Evolutionary conservation across 2,329 filamentous ascomycete genomes (phyloP), one percentile per base, ranked within the genome.

Genomic region (Sclerotinia minor): DNA sequence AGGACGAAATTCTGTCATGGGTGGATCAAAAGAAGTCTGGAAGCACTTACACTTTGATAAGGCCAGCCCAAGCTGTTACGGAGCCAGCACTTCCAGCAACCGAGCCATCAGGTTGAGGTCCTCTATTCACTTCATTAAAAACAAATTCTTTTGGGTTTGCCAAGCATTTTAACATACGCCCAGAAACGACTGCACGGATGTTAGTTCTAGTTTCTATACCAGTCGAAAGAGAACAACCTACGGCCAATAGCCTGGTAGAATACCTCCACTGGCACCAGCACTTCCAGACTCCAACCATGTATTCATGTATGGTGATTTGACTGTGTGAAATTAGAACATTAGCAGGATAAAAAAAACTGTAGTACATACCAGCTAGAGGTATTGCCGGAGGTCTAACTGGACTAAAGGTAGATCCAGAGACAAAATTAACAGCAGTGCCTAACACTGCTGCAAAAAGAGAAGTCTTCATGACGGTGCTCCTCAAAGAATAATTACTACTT

Each of bases 281-380:
- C 80, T 85, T 2, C 87, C 88, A 13, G 83, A 87, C 69, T 85
- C 80, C 38, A 90, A 81, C 90, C 90, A 93, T n/a, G 87, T 86
- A 75, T 85, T 92, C 57, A 94, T 80, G 72, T 94, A 94, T 0
- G 91, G 91, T 19, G 87, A 89, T 71, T 86, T 87, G 50, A 94
- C 74, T 75, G 24, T 4, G 38, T 19, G 21, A 41, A 17, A 2
- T 67, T 29, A 67, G 65, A 49, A 19, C 3, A 6, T 47, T 26
- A 53, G 17, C 66, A 17, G 8, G 19, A 8, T 17, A 1, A 38
- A 29, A 5, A 4, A 26, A 6, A 6, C 17, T 15, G 15, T 50
- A 19, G 47, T 65, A 60, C 6, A 57, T 71, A 73, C 74, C 91
- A 63, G 90, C 90, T 52, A 94, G 78, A 21, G 91, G 91, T 53